Evolutionary conservation across 441 rosid genomes (phyloP), one percentile per base, ranked within the genome.

Genomic region (Geranium incanum): DNA sequence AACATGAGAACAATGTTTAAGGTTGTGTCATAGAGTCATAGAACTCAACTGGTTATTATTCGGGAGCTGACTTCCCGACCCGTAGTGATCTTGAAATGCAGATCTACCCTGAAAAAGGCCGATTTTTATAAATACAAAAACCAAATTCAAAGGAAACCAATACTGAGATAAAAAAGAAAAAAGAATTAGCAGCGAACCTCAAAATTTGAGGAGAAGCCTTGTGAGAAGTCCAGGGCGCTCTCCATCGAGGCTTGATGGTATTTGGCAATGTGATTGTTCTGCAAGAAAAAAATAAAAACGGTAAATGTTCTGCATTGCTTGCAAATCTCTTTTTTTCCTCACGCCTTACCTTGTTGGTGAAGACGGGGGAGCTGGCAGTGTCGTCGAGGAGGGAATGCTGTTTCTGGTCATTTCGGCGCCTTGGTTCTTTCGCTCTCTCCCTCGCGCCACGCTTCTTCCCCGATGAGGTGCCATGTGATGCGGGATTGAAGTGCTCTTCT

Each of bases 331-430:
- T 23, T 16, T 23, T 19, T 16, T 12, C 19, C 33, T 15, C 16
- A 63, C 67, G 33, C 33, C 33, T 6, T 28, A 63, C 67, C 67
- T 63, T 63, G 67, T 78, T 82, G 33, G 33, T 28, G 78, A 85
- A 69, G 68, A 85, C 74, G 6, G 91, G 87, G 78, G 98, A 93
- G 81, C 95, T 93, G 43, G 98, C 98, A 68, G 97, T 91, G 74
- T 93, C 97, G 72, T 89, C 94, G 72, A 93, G 95, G 66, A 85
- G 71, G 74, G 90, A 79, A 72, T 81, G 72, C 39, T 71, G 72
- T 45, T 81, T 81, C 76, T 84, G 77, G 39, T 79, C 80, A 69
- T 80, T 69, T 11, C 70, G 76, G 43, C 77, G 71, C 13, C 69
- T 73, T 16, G 76, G 79, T 52, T 87, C 86, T 73, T 81, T 80